Evolutionary conservation across 2,329 filamentous ascomycete species (phyloP).

Genomic region (Coccinonectria pachysandricola): DNA sequence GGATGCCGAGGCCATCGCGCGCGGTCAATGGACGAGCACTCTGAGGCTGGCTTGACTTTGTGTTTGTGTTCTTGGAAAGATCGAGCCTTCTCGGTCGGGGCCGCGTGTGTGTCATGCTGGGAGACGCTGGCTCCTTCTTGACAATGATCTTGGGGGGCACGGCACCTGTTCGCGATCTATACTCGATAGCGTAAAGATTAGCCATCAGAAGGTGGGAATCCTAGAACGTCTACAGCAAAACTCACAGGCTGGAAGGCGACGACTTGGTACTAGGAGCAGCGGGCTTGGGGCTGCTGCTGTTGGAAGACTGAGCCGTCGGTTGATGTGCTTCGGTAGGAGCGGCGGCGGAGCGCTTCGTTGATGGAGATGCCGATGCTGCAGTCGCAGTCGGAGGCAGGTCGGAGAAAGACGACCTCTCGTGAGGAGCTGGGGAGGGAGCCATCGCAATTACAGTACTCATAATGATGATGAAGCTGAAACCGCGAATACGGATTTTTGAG

Average conservation of each 20-base stretch:
- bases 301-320: conserved; percentile 36
- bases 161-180: conserved; percentile 39
- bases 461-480: conserved; percentile 23
- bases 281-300: conserved; percentile 44
- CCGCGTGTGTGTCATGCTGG: conserved; percentile 62
- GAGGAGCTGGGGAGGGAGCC: conserved; percentile 57
- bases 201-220: conserved; percentile 8
- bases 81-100: conserved; percentile 71
- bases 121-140: conserved; percentile 91
- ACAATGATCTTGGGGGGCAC: conserved; percentile 73
- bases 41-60: conserved; percentile 41
- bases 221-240: conserved; percentile 10
- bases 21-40: conserved; percentile 69
- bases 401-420: conserved; percentile 50
- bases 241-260: conserved; percentile 52
- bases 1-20: conserved; percentile 70
- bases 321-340: conserved; percentile 28
- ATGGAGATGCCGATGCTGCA: conserved; percentile 29
- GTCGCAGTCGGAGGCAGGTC: conserved; percentile 33
- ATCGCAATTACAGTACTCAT: conserved; percentile 62
- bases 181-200: conserved; percentile 6
- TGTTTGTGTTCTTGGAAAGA: conserved; percentile 53
- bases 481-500: no score
- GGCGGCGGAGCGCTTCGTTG: conserved; percentile 32
- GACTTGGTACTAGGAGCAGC: conserved; percentile 34